Base-by-base conservation (phyloP, 2,329 filamentous ascomycete species). In the Biscogniauxia mediterranea region DNA sequence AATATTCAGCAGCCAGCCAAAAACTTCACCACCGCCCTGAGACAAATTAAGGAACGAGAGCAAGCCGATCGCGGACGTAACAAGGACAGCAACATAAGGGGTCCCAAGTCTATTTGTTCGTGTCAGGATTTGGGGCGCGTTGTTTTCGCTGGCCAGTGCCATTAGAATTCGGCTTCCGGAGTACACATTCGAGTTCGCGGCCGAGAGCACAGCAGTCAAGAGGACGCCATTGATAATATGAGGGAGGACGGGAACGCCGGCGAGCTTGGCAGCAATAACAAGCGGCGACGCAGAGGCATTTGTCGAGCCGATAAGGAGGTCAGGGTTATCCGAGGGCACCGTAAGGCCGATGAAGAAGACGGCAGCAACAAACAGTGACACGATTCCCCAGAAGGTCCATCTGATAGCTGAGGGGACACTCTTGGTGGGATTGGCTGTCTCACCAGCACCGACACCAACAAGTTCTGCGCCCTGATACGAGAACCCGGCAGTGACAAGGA, bases 201-300 rank as follows among this genome's bases (percentile, higher is more conserved):
- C 90, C 0, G 89, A 91, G 67, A 92, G 85, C 7, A 93, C 91
- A 2, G 90, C 90, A 0, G 90, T 91, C 21, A 94, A 80, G 9
- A 94, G 84, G 7, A 92, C 87, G 17, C 86, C 90, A 74, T 94
- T 94, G 80, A 94, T 87, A 71, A 93, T 87, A 68, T 85, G 79
- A 5, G 86, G 84, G 3, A 92, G 83, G 3, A 85, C 82, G 7
- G 78, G 77, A 60, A 91, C 86, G 50, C 88, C 88, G 28, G 88
- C 89, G 19, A 84, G 79, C 38, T 81, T 78, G 46, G 82, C 83
- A 28, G 84, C 83, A 61, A 88, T 83, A 69, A 88, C 85, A 57
- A 90, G 81, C 5, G 88, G 88, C 2, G 87, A 90, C 2, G 87
- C 85, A 0, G 84, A 85, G 19, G 87, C 88, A 70, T 89, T 80